Conservation (phyloP, 164 flowering plant species). For the Vitis labrusca region DNA sequence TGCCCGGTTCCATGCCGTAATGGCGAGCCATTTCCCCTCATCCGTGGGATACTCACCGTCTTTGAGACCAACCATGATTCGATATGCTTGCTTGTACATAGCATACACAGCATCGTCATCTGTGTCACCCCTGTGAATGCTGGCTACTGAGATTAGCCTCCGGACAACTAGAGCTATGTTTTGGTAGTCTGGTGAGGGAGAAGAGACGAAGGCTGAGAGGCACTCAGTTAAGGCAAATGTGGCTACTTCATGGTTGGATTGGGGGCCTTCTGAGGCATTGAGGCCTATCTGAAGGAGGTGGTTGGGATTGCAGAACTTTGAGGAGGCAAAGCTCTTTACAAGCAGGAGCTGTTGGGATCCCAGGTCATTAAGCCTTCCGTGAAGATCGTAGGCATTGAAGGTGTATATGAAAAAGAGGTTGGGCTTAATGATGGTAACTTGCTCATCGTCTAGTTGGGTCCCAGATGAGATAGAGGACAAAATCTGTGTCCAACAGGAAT, state of each 20-base stretch:
- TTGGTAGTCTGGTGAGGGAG: constrained; percentile 53
- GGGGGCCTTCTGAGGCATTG: constrained; percentile 45
- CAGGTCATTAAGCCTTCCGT: constrained; percentile 50
- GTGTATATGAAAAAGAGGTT: constrained; percentile 61
- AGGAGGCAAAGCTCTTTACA: constrained; percentile 47
- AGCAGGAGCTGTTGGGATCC: constrained; percentile 51
- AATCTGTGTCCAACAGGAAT: constrained; percentile 41
- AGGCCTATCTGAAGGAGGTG: constrained; percentile 61
- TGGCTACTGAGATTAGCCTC: constrained; percentile 41
- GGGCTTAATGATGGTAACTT: constrained; percentile 35
- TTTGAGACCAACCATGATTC: constrained; percentile 80
- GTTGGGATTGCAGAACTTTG: constrained; percentile 47
- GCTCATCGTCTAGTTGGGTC: constrained; percentile 27
- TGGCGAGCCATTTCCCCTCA: constrained; percentile 90
- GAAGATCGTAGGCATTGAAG: constrained; percentile 59
- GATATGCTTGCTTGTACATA: constrained; percentile 71
- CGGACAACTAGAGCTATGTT: constrained; percentile 49
- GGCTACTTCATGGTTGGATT: constrained; percentile 53
- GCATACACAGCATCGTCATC: constrained; percentile 61
- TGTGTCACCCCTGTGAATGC: constrained; percentile 42
- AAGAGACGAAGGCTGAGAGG: constrained; percentile 50
- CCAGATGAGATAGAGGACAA: constrained; percentile 36
- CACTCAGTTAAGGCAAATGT: constrained; percentile 47
- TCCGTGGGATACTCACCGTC: constrained; percentile 80
- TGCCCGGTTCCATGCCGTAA: constrained; percentile 90